Evolutionary conservation across 164 flowering plant species (phyloP), one percentile per base, ranked within the genome.

Genomic region (Tetracentron sinense): DNA sequence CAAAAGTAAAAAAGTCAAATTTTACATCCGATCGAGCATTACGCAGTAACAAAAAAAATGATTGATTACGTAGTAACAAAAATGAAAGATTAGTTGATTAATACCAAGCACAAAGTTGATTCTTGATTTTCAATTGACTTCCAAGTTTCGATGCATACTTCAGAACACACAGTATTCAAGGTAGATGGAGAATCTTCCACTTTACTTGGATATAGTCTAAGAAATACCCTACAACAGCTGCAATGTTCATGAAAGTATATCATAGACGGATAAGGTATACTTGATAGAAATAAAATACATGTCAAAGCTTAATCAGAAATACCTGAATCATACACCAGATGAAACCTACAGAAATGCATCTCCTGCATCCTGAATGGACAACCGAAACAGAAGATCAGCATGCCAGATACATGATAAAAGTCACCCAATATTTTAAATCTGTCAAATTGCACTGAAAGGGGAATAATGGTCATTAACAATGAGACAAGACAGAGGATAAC

Each of bases 361-460:
- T 38, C 44, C 44, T 38, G 44, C n/a, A n/a, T n/a, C n/a, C n/a
- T n/a, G 14, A 38, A 38, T 33, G 38, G 44, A 38, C 44, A 38
- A n/a, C n/a, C n/a, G n/a, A 38, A 38, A 16, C 8, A 38, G 14
- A 38, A 3, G 44, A 38, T 38, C 44, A 38, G 44, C 14, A 38
- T 38, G 14, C 8, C 44, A 8, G n/a, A n/a, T n/a, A n/a, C n/a
- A n/a, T n/a, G n/a, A n/a, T 1, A 38, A 38, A 38, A 38, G 14
- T 8, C 11, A 38, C 8, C 49, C 25, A 42, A 49, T 42, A 8
- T 30, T n/a, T 26, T 28, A 42, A 26, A 27, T 15, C 28, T 42
- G 50, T 56, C 23, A 67, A 60, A 44, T 29, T 56, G 30, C 28
- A 57, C 49, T 16, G 19, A 63, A 8, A 52, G 52, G 55, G 23